Evolutionary conservation across 139 green algal species (phyloP).

Genomic region (Auxenochlorella protothecoides): DNA sequence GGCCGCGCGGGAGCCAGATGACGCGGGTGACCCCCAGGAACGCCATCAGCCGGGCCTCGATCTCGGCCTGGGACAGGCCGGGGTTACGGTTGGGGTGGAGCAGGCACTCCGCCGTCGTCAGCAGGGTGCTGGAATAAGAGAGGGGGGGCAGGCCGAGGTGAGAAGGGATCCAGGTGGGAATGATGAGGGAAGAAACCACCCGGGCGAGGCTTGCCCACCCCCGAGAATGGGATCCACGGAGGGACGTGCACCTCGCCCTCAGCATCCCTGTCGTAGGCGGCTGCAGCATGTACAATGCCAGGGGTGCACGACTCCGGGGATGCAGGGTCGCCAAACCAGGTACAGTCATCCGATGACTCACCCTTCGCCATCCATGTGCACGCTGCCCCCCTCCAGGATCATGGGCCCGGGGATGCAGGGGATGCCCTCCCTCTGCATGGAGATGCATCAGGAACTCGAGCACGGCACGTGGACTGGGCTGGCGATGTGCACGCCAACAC

Average conservation of each 20-base stretch:
- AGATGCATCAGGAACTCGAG: background rate
- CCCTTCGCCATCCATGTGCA: constrained; percentile 53
- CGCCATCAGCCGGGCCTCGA: constrained; percentile 47
- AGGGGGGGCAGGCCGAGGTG: too few relatives aligned
- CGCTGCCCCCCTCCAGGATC: constrained; percentile 53
- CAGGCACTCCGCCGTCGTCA: constrained; percentile 72
- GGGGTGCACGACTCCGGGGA: too few relatives aligned
- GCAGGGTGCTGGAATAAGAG: constrained; percentile 37
- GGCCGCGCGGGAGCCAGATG: constrained; percentile 59
- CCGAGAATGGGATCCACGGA: too few relatives aligned
- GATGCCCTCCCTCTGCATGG: constrained; percentile 15
- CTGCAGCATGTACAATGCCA: too few relatives aligned
- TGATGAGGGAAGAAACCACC: too few relatives aligned
- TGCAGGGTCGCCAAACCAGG: too few relatives aligned
- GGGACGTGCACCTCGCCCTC: too few relatives aligned
- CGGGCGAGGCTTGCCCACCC: too few relatives aligned
- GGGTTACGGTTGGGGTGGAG: constrained; percentile 68
- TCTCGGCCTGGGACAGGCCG: constrained; percentile 39
- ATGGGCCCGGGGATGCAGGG: constrained; percentile 22
- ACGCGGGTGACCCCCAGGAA: constrained; percentile 50
- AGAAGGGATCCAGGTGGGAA: too few relatives aligned
- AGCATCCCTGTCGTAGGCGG: too few relatives aligned
- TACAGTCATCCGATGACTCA: constrained; percentile 1
- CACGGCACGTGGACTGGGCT: background rate
- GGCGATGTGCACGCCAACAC: background rate